phyloP scores from a whole-genome alignment of 2,329 filamentous ascomycete genomes.

The Scolecobasidium constrictum region DNA sequence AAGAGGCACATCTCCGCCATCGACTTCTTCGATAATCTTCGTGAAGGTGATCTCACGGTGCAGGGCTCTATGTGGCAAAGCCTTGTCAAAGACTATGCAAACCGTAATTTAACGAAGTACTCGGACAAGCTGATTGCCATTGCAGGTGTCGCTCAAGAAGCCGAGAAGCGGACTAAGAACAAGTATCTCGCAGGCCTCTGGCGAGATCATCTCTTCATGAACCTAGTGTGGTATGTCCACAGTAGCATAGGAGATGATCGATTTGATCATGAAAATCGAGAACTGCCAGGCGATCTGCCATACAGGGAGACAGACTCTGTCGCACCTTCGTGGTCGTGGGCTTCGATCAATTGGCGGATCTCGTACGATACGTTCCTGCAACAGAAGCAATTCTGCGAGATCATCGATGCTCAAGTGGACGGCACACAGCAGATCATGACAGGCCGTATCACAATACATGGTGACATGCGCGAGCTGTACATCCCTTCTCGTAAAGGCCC shows the following conservation, averaged over 20 bases:
- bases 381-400: background rate
- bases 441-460: background rate
- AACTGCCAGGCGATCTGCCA: too few species aligned
- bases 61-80: background rate
- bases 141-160: slow-evolving; percentile 4
- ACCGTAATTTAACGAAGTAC: background rate
- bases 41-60: background rate
- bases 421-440: background rate
- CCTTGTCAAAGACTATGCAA: background rate
- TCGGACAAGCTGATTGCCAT: slow-evolving; percentile 7
- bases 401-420: background rate
- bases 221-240: background rate
- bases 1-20: background rate
- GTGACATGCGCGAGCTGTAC: background rate
- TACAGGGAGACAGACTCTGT: background rate
- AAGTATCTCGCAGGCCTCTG: slow-evolving; percentile 6
- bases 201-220: background rate
- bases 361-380: background rate
- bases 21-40: background rate
- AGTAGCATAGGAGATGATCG: too few species aligned
- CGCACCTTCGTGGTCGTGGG: slow-evolving; percentile 7
- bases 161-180: background rate
- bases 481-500: background rate
- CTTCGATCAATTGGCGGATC: background rate
- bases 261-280: too few species aligned